phyloP scores from a whole-genome alignment of 345 rosid genomes.

The Populus tremula region DNA sequence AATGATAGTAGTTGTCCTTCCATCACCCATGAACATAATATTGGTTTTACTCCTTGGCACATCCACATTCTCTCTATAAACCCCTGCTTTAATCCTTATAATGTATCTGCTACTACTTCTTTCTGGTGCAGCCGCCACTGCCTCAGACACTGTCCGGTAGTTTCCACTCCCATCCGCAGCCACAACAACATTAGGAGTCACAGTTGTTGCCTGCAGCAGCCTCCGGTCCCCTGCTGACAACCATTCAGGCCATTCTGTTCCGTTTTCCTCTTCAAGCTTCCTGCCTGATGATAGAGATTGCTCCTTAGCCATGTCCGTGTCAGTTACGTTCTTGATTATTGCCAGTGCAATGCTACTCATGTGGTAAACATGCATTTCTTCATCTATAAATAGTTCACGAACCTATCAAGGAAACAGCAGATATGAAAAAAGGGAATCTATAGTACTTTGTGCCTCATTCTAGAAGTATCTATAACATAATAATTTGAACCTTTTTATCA shows the following conservation, averaged over 20 bases:
- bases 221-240: constrained; percentile 20
- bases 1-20: constrained; percentile 15
- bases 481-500: constrained; percentile 9
- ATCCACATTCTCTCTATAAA: constrained; percentile 13
- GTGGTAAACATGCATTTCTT: no score
- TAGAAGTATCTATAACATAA: background rate
- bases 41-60: constrained; percentile 18
- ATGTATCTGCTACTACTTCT: no score
- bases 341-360: no score
- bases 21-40: constrained; percentile 26
- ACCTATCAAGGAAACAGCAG: no score
- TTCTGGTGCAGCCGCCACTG: constrained; percentile 25
- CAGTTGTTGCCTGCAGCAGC: constrained; percentile 15
- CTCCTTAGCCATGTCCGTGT: constrained; percentile 30
- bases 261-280: constrained; percentile 15
- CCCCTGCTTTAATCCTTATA: no score
- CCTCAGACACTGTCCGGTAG: constrained; percentile 18
- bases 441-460: background rate
- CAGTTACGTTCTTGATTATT: constrained; percentile 15
- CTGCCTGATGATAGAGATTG: constrained; percentile 1
- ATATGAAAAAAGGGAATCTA: background rate
- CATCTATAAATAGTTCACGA: no score
- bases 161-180: constrained; percentile 31
- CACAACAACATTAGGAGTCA: constrained; percentile 23
- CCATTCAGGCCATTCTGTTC: constrained; percentile 20